Base-by-base conservation (phyloP, 495 filamentous ascomycete species). In the Annulohypoxylon maeteangense region DNA sequence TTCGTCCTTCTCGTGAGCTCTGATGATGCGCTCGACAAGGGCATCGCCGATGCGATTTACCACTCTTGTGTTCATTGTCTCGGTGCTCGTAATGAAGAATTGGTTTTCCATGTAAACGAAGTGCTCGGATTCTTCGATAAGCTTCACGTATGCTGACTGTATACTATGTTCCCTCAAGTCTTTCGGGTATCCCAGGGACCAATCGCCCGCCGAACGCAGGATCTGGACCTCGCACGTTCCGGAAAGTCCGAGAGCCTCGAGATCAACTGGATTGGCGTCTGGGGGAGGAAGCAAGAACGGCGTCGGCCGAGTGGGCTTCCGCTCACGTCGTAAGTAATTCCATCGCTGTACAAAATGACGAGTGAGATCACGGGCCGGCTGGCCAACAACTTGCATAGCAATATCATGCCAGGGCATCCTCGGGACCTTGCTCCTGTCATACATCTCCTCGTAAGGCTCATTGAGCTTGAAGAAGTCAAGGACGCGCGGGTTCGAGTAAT, bases 371-470 rank as follows among this genome's bases (percentile, higher is more conserved):
- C 95, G 86, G 1, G 95, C 95, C 0, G 95, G 95, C 75, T 98
- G 95, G 38, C 95, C 95, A 23, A 98, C 94, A 25, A 99, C 91
- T 80, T 99, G 95, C 95, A 99, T 99, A 10, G 91, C 89, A 58
- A 99, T 95, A 78, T 99, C 95, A 75, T 99, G 95, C 95, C 95
- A 99, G 2, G 96, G 96, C 95, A 98, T 99, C 59, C 95, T 85
- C 0, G 96, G 93, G 16, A 95, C 85, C 75, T 90, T 89, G 36
- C 89, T 90, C 44, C 95, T 87, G 75, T 98, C 93, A 74, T 99
- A 99, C 95, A 99, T 99, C 78, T 99, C 95, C 71, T 96, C 96
- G 75, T 98, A 99, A 10, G 95, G 95, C 76, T 96, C 95, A 71
- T 95, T 90, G 12, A 99, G 84, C 54, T 90, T 89, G 80, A 93